Base-by-base conservation (phyloP, 768 basidiomycete genomes). In the Boletus rubescentipes region DNA sequence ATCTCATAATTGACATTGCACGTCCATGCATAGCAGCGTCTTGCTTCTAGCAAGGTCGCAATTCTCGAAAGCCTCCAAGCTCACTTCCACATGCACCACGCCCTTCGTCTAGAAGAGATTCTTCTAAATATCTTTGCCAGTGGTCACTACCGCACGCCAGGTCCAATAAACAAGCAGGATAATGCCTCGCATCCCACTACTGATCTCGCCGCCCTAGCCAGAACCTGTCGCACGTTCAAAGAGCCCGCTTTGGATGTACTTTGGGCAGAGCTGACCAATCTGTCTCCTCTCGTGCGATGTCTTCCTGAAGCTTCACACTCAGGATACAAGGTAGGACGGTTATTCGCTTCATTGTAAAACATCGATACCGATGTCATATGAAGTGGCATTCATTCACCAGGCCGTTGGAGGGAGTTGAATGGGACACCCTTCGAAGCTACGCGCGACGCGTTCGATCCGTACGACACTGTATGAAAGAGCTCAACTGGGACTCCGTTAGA, bases 401-500 rank as follows among this genome's bases (percentile, higher is more conserved):
- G 46, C 58, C 58, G 4, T 38, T 60, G 0, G 16, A 46, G n/a
- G 41, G 15, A 12, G 26, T 46, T 0, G 59, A 60, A 21, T 60
- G 59, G 59, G 41, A 46, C 16, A 45, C n/a, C 32, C 42, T 60
- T 18, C 58, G 53, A 11, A 39, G 45, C 23, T 60, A 60, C 30
- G 12, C 58, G 3, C 46, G 38, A 14, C 58, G 59, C 1, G 59
- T 60, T 30, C 59, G 59, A 10, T 55, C 58, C n/a, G 37, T 60
- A 12, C 32, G 29, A 18, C 50, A 61, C 20, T 47, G 56, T 10
- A 60, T 61, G 14, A 42, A 38, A 32, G 61, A 51, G 38, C 61
- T 63, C 41, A 46, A 56, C 14, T 61, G 53, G 53, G 59, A 61
- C 6, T 61, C 58, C 11, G 53, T 63, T 10, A 63, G 51, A 10